A percentile compares a stretch with the other conserved stretches of the same genome.
Conservation (phyloP, 805 yeast species). For the Lipomyces orientalis region DNA sequence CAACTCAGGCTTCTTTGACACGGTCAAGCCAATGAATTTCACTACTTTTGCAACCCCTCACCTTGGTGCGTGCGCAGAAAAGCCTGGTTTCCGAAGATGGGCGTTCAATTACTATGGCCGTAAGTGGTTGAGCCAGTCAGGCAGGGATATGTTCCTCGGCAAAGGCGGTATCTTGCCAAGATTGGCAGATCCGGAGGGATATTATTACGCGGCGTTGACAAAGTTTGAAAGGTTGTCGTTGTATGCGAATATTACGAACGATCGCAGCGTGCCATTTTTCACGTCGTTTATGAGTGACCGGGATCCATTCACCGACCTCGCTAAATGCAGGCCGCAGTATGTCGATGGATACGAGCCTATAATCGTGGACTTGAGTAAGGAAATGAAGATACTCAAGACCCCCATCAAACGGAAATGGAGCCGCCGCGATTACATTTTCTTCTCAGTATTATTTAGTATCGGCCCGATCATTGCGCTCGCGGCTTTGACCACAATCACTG, state of each 20-base stretch:
- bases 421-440: constrained; percentile 18
- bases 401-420: constrained; percentile 11
- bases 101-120: constrained; percentile 61
- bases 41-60: constrained; percentile 83
- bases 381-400: constrained; percentile 10
- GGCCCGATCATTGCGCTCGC: constrained; percentile 30
- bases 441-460: constrained; percentile 23
- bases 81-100: constrained; percentile 44
- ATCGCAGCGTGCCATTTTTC: constrained; percentile 85
- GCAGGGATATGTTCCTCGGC: constrained; percentile 65
- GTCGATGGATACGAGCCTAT: constrained; percentile 12
- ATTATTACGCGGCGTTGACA: constrained; percentile 60
- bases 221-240: constrained; percentile 62
- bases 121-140: constrained; percentile 61
- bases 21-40: constrained; percentile 63
- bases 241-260: constrained; percentile 79
- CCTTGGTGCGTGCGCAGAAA: constrained; percentile 63
- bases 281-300: constrained; percentile 76
- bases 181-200: constrained; percentile 57
- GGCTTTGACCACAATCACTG: constrained; percentile 17
- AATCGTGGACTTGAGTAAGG: constrained; percentile 25
- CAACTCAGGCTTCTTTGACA: constrained; percentile 57
- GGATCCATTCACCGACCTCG: constrained; percentile 68
- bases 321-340: constrained; percentile 20
- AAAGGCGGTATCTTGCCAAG: constrained; percentile 55